phyloP scores from a whole-genome alignment of 768 basidiomycete species.

The Tylopilus cervinicoccineus region DNA sequence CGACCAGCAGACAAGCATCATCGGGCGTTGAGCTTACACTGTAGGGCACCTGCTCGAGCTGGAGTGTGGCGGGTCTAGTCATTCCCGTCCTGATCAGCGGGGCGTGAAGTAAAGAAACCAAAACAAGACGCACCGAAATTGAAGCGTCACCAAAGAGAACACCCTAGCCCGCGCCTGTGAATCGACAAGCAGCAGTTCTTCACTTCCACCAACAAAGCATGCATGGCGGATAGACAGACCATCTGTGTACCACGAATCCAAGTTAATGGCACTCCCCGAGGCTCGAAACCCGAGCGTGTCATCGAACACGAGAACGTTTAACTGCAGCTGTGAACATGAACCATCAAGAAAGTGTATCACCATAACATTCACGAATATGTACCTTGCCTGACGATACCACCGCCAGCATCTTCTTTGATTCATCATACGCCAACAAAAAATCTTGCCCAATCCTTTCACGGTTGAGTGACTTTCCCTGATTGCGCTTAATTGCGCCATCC shows the following conservation, averaged over 20 bases:
- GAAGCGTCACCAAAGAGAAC: constrained; percentile 50
- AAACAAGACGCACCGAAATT: constrained; percentile 15
- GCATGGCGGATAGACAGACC: constrained; percentile 30
- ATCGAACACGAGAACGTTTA: constrained; percentile 44
- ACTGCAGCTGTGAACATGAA: constrained; percentile 18
- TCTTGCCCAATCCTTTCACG: constrained; percentile 45
- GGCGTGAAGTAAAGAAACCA: background rate
- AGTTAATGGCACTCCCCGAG: constrained; percentile 38
- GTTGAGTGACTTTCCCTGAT: constrained; percentile 32
- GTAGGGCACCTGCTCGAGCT: constrained; percentile 33
- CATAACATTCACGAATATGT: background rate
- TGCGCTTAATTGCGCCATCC: constrained; percentile 26
- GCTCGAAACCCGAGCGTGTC: constrained; percentile 42
- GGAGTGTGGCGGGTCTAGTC: constrained; percentile 42
- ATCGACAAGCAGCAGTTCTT: constrained; percentile 53
- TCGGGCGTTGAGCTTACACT: constrained; percentile 45
- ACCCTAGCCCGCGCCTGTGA: constrained; percentile 40
- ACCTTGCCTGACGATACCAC: constrained; percentile 44
- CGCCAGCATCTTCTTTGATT: constrained; percentile 45
- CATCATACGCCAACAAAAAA: constrained; percentile 48
- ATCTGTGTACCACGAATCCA: constrained; percentile 45
- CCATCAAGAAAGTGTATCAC: too few relatives aligned
- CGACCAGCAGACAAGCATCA: constrained; percentile 49
- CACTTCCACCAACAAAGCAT: constrained; percentile 45
- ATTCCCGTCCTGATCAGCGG: background rate